Percentiles rank a stretch among this genome's conserved stretches.
Conservation (phyloP, 1,139 yeast species). For the Kluyveromyces marxianus region DNA sequence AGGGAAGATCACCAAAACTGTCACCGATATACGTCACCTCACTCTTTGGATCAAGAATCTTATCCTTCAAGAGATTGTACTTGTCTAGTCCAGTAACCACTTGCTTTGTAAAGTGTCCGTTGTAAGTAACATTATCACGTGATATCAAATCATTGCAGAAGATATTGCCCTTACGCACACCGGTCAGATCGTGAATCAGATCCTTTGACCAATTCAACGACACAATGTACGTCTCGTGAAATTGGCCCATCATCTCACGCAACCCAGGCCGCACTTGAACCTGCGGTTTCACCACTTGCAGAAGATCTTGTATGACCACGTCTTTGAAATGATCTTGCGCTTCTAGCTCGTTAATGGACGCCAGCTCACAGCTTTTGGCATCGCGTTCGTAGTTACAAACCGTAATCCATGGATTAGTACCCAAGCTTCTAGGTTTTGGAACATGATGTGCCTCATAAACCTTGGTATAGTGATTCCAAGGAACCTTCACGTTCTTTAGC, state of each 20-base stretch:
- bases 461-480: constrained; percentile 24
- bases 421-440: constrained; percentile 1
- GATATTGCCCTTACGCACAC: constrained; percentile 9
- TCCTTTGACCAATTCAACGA: constrained; percentile 29
- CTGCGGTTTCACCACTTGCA: constrained; percentile 8
- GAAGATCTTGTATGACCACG: constrained; percentile 14
- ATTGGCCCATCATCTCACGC: constrained; percentile 3
- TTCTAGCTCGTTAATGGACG: constrained; percentile 21
- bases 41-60: constrained; percentile 3
- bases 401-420: constrained; percentile 8
- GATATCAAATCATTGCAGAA: constrained; percentile 22
- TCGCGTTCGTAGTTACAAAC: constrained; percentile 16
- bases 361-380: constrained; percentile 18
- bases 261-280: constrained; percentile 8
- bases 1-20: constrained; percentile 27
- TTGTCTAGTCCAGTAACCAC: constrained; percentile 27
- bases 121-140: constrained; percentile 10
- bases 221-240: constrained; percentile 15
- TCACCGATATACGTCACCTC: constrained; percentile 28
- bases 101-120: constrained; percentile 22
- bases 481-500: constrained; percentile 13
- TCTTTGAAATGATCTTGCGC: constrained; percentile 16
- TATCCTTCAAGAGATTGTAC: constrained; percentile 9
- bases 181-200: constrained; percentile 19
- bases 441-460: constrained; percentile 13